A percentile compares a stretch with the other conserved stretches of the same genome.
These are phyloP conservation scores for Circinella umbellata DNA, from an alignment of 371 early-diverging fungal genomes.

Conservation along the genomic window DNA sequence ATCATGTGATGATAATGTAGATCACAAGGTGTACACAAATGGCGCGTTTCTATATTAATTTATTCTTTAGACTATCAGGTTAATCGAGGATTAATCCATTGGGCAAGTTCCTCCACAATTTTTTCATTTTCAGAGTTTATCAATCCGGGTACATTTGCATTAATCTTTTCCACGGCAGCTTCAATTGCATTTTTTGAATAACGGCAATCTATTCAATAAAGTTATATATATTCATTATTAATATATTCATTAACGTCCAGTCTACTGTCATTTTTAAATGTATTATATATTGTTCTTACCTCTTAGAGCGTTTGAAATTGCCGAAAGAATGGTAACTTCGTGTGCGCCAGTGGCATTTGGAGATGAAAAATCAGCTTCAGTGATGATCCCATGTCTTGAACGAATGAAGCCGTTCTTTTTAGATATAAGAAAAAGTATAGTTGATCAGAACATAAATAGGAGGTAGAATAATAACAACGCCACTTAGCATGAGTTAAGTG, in stretches of 20 bases:
- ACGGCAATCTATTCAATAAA: conserved; percentile 28
- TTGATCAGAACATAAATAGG: too few relatives aligned
- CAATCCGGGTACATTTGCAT: conserved; percentile 42
- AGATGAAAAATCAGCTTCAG: conserved; percentile 38
- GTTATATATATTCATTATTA: too few relatives aligned
- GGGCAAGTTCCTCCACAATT: conserved; percentile 26
- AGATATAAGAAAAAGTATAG: background rate
- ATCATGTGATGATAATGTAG: conserved; percentile 4
- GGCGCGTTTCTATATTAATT: background rate
- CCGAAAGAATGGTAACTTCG: conserved; percentile 43
- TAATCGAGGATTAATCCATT: conserved; percentile 31
- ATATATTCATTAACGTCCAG: too few relatives aligned
- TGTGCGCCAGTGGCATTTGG: conserved; percentile 29
- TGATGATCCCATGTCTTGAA: conserved; percentile 46
- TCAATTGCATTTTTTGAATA: conserved; percentile 76
- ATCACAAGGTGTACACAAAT: too few relatives aligned
- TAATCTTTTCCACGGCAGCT: conserved; percentile 57
- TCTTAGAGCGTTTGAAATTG: conserved; percentile 42
- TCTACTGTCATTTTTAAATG: too few relatives aligned
- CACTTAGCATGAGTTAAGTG: too few relatives aligned
- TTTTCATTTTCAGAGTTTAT: conserved; percentile 40
- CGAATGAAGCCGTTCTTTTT: conserved; percentile 31
- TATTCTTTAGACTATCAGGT: background rate
- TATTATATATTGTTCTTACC: conserved; percentile 25
- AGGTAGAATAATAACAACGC: too few relatives aligned